Evolutionary conservation across 2,329 filamentous ascomycete species (phyloP).

Genomic region (Verticillium klebahnii): DNA sequence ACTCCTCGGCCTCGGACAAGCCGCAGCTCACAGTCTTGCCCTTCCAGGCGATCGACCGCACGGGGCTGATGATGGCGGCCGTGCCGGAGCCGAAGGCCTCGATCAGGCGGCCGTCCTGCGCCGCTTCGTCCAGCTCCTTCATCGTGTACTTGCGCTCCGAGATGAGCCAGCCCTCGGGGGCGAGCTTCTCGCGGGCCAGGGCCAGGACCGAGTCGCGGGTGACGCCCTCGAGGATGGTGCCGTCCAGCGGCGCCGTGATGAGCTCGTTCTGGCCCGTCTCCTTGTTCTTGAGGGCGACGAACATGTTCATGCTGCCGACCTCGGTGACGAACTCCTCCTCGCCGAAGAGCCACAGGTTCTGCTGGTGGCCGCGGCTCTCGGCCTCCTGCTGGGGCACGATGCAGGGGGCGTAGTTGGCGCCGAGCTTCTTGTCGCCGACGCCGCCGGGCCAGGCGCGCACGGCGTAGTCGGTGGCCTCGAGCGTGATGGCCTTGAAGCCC

Average conservation of each 20-base stretch:
- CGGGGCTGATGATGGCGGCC: slow-evolving; percentile 87
- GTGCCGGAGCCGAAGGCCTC: slow-evolving; percentile 95
- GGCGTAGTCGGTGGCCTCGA: slow-evolving; percentile 95
- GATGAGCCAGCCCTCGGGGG: slow-evolving; percentile 82
- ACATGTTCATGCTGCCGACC: slow-evolving; percentile 99
- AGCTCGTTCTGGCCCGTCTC: slow-evolving; percentile 88
- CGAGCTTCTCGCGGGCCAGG: slow-evolving; percentile 78
- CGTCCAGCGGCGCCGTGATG: slow-evolving; percentile 90
- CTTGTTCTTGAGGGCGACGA: slow-evolving; percentile 79
- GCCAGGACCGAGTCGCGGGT: slow-evolving; percentile 87
- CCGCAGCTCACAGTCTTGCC: slow-evolving; percentile 79
- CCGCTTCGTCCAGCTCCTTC: slow-evolving; percentile 75
- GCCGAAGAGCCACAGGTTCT: slow-evolving; percentile 97
- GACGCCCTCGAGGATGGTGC: slow-evolving; percentile 93
- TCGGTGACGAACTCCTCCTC: slow-evolving; percentile 95
- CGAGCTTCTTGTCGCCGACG: slow-evolving; percentile 96
- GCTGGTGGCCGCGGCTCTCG: slow-evolving; percentile 87
- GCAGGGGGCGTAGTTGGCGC: slow-evolving; percentile 98
- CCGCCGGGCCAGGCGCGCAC: slow-evolving; percentile 97
- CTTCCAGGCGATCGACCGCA: slow-evolving; percentile 86
- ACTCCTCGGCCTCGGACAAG: slow-evolving; percentile 74
- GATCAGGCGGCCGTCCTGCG: slow-evolving; percentile 77
- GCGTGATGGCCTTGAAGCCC: slow-evolving; percentile 92
- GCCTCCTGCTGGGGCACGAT: slow-evolving; percentile 95
- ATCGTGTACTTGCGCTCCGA: slow-evolving; percentile 91